These are phyloP conservation scores for Penicillium italicum DNA, from an alignment of 2,329 filamentous ascomycete genomes.

Conservation along the genomic window DNA sequence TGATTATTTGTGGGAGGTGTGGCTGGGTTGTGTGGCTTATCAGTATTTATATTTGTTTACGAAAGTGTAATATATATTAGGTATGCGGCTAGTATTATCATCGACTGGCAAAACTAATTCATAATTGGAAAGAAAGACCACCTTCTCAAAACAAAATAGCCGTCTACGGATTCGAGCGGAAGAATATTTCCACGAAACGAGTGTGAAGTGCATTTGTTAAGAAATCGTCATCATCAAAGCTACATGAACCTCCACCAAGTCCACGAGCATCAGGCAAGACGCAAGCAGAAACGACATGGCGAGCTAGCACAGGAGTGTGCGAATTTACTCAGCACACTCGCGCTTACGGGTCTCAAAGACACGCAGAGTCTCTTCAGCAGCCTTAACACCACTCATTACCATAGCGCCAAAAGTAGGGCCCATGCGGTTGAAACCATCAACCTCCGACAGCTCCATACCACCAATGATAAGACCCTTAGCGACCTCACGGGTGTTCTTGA, in stretches of 20 bases:
- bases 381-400: constrained; percentile 83
- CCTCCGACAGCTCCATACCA: constrained; percentile 88
- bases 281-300: not conserved
- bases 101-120: not conserved
- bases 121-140: not conserved
- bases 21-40: not conserved
- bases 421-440: constrained; percentile 90
- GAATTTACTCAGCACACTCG: constrained; percentile 62
- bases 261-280: not conserved
- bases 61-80: not conserved
- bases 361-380: constrained; percentile 77
- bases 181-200: constrained; percentile 14
- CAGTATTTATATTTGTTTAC: not conserved
- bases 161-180: not conserved
- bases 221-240: constrained; percentile 10
- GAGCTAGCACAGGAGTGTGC: not conserved
- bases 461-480: constrained; percentile 87
- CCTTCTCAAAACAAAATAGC: not conserved
- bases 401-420: constrained; percentile 86
- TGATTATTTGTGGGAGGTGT: not conserved
- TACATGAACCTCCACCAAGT: not conserved
- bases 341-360: constrained; percentile 74
- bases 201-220: constrained; percentile 20
- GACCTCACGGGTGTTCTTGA: constrained; percentile 85
- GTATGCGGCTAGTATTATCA: not conserved